These are phyloP conservation scores for Fraxinus sp. DNA, from an alignment of 305 asterid species.

Conservation along the genomic window DNA sequence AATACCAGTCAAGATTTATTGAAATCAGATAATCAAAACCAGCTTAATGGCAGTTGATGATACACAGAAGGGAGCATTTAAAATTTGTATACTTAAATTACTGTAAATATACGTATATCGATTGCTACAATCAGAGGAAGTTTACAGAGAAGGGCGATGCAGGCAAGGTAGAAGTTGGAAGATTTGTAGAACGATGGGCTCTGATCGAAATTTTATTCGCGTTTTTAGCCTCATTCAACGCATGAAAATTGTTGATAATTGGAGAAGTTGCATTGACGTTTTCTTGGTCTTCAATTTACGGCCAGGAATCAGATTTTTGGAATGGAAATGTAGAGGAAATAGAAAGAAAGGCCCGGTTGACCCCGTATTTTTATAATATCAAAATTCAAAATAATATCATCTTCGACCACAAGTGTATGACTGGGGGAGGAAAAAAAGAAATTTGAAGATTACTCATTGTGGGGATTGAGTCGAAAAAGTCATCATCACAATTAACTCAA, in stretches of 20 bases:
- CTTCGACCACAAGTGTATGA: no score
- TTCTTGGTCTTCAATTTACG: neutral
- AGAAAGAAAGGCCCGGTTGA: no score
- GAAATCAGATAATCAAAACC: constrained; percentile 44
- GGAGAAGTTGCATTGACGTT: neutral
- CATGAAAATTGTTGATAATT: constrained; percentile 12
- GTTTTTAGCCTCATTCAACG: constrained; percentile 26
- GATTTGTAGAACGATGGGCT: constrained; percentile 39
- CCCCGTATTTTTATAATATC: no score
- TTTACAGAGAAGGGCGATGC: constrained; percentile 15
- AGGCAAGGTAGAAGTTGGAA: constrained; percentile 24
- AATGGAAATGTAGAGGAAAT: neutral
- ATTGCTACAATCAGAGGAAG: constrained; percentile 18
- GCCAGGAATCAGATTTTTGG: neutral
- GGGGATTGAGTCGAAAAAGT: no score
- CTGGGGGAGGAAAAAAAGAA: no score
- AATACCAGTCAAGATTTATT: constrained; percentile 37
- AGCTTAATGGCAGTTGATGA: constrained; percentile 51
- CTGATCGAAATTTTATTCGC: constrained; percentile 17
- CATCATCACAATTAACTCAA: no score
- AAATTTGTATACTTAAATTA: neutral
- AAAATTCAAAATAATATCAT: no score
- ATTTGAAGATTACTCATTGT: no score
- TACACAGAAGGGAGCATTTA: constrained; percentile 4
- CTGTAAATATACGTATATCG: constrained; percentile 13